Evolutionary conservation across 108 stramenopile species (phyloP), one percentile per base, ranked within the genome.

Genomic region (Pelagomonas calceolata): DNA sequence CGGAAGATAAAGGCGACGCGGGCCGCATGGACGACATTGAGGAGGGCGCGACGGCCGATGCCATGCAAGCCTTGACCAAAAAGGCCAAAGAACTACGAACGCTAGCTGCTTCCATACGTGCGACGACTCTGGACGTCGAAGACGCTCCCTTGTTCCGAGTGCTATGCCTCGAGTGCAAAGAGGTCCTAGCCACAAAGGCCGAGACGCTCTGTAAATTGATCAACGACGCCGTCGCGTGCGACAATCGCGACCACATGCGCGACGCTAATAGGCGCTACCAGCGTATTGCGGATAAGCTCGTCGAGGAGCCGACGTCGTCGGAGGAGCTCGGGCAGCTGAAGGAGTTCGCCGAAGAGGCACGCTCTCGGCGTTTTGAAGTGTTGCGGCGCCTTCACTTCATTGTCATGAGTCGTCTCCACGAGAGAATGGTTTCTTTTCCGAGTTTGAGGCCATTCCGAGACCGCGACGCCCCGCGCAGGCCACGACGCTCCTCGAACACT

Each of bases 111-210:
- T 31, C 12, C n/a, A 39, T 73, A 43, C 71, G 67, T n/a, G 37
- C 29, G 29, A 7, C 18, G 14, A 65, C 72, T 29, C 71, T 68
- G 18, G 81, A 84, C 68, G 35, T 82, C 17, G 68, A 36, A 76
- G 73, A 75, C 73, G 80, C 73, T 70, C 76, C 83, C 0, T 39
- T 82, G 71, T 82, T 84, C 72, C 68, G 66, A 37, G 81, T 82
- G 43, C 68, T 70, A 15, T 75, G 68, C 69, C 4, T 63, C 43
- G 81, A 82, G 37, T 69, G 73, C 36, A 82, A 77, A 46, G 79
- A 84, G 63, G 29, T 45, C 1, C 68, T 82, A 68, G 79, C 79
- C 32, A 77, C 77, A 65, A 78, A 80, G 66, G 76, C 81, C 36
- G 68, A 72, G 36, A 51, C 68, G 32, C 69, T 81, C 45, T 66